Conservation (phyloP, 768 basidiomycete species). For the Leccinum barrowsii region DNA sequence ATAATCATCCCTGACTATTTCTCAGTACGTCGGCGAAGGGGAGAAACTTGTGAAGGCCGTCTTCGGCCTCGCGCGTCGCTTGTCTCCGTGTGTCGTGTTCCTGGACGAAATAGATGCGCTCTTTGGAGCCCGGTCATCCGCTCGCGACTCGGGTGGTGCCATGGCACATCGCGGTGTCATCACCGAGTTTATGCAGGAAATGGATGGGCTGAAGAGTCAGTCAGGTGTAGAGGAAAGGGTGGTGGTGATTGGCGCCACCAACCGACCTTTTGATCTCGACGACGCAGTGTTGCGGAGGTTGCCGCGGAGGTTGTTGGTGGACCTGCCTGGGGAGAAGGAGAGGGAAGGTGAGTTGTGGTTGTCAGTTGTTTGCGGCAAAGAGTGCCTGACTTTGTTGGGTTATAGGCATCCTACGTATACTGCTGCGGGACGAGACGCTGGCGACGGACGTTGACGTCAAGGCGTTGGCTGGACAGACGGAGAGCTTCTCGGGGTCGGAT, state of each 20-base stretch:
- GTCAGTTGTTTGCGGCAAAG: background rate
- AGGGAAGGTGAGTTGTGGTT: conserved; percentile 62
- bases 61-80: conserved; percentile 78
- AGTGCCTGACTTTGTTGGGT: background rate
- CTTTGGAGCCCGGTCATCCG: conserved; percentile 80
- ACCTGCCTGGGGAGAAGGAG: conserved; percentile 84
- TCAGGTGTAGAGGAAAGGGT: conserved; percentile 63
- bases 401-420: conserved; percentile 82
- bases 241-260: conserved; percentile 92
- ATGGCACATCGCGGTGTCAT: conserved; percentile 85
- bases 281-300: conserved; percentile 89
- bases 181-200: conserved; percentile 94
- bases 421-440: conserved; percentile 77
- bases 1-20: conserved; percentile 5
- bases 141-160: conserved; percentile 71
- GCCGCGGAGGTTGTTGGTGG: conserved; percentile 82
- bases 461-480: conserved; percentile 65
- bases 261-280: conserved; percentile 85
- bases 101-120: conserved; percentile 93
- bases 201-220: conserved; percentile 82
- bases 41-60: conserved; percentile 88
- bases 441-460: conserved; percentile 60
- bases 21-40: conserved; percentile 82
- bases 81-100: conserved; percentile 92
- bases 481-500: conserved; percentile 91